Percentiles rank a stretch among this genome's conserved stretches.
These are phyloP conservation scores for Abrus precatorius DNA, from an alignment of 306 rosid species.

Conservation along the genomic window DNA sequence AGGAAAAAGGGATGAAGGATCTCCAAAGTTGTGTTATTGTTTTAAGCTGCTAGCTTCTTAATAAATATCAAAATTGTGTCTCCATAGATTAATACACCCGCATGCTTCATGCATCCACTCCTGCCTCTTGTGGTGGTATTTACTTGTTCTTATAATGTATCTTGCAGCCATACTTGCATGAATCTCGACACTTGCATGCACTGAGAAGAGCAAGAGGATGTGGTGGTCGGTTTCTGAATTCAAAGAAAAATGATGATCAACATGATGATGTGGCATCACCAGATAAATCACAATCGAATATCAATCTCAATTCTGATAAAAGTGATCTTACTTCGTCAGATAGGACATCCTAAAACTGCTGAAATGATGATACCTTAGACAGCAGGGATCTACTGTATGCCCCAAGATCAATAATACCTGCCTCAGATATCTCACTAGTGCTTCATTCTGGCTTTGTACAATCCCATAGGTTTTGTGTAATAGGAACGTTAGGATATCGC, in stretches of 20 bases:
- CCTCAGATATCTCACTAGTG: slow-evolving; percentile 40
- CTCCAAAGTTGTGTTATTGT: slow-evolving; percentile 41
- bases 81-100: neutral
- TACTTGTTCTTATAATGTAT: slow-evolving; percentile 32
- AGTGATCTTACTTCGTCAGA: slow-evolving; percentile 60
- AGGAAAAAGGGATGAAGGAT: neutral
- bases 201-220: slow-evolving; percentile 78
- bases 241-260: slow-evolving; percentile 65
- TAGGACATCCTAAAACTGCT: slow-evolving; percentile 50
- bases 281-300: slow-evolving; percentile 60
- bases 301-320: slow-evolving; percentile 69
- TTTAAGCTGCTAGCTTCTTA: slow-evolving; percentile 27
- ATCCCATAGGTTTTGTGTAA: slow-evolving; percentile 60
- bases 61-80: slow-evolving; percentile 9
- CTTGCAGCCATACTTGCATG: slow-evolving; percentile 86
- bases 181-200: slow-evolving; percentile 81
- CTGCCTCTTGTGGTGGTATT: neutral
- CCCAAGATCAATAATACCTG: slow-evolving; percentile 42
- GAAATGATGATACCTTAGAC: slow-evolving; percentile 25
- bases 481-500: slow-evolving; percentile 56
- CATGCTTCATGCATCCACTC: neutral
- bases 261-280: slow-evolving; percentile 57
- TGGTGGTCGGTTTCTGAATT: slow-evolving; percentile 77
- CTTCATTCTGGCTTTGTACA: slow-evolving; percentile 54
- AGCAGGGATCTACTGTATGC: slow-evolving; percentile 22